A percentile compares a stretch with the other conserved stretches of the same genome.
These are phyloP conservation scores for Sarocladium oryzae DNA, from an alignment of 2,329 filamentous ascomycete species.

Conservation along the genomic window DNA sequence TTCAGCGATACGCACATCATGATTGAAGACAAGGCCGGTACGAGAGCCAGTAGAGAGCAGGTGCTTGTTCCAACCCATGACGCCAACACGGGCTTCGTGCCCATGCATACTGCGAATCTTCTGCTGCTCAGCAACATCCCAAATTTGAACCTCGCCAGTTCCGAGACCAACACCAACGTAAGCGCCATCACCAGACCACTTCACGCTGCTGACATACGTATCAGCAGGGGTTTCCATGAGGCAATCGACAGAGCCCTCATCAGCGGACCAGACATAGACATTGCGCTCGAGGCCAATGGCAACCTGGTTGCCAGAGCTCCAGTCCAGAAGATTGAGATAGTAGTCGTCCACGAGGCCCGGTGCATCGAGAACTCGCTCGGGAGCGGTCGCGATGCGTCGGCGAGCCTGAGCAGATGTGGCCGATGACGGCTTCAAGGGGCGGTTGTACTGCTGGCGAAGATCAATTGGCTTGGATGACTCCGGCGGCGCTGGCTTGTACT, in stretches of 20 bases:
- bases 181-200: slow-evolving; percentile 95
- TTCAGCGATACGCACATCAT: slow-evolving; percentile 93
- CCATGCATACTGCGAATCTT: slow-evolving; percentile 99
- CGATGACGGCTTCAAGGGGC: slow-evolving; percentile 74
- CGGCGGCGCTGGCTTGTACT: slow-evolving; percentile 96
- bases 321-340: slow-evolving; percentile 97
- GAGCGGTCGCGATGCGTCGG: slow-evolving; percentile 86
- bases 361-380: slow-evolving; percentile 92
- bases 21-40: slow-evolving; percentile 94
- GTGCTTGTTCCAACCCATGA: slow-evolving; percentile 99
- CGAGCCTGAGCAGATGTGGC: slow-evolving; percentile 77
- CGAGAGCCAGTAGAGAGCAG: slow-evolving; percentile 90
- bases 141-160: slow-evolving; percentile 96
- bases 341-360: slow-evolving; percentile 96
- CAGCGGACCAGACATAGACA: slow-evolving; percentile 98
- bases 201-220: slow-evolving; percentile 96
- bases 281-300: slow-evolving; percentile 95
- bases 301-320: slow-evolving; percentile 96
- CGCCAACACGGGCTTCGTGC: slow-evolving; percentile 91
- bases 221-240: slow-evolving; percentile 83
- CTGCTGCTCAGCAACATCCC: slow-evolving; percentile 90
- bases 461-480: slow-evolving; percentile 98
- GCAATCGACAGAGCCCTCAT: slow-evolving; percentile 81
- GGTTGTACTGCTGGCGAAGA: slow-evolving; percentile 95
- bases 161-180: slow-evolving; percentile 95